These are phyloP conservation scores for Beauveria caledonica DNA, from an alignment of 2,329 filamentous ascomycete genomes.

Conservation along the genomic window DNA sequence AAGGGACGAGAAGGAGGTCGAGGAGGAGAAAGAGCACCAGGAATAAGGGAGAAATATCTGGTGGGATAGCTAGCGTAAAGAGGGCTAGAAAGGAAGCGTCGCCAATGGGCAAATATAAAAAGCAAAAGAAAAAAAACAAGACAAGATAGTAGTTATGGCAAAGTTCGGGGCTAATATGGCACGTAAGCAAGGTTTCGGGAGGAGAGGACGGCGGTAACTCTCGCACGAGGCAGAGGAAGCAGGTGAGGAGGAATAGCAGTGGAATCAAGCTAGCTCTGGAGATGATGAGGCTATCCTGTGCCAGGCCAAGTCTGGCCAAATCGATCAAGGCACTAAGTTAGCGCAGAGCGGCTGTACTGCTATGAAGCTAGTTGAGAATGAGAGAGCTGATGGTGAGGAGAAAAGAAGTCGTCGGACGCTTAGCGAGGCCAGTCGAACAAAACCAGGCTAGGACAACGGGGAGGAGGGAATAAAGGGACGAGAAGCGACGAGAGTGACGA, in stretches of 20 bases:
- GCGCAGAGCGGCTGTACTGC: background rate
- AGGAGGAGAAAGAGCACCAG: background rate
- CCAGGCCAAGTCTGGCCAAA: background rate
- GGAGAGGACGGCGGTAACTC: background rate
- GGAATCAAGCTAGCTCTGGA: background rate
- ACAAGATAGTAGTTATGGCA: background rate
- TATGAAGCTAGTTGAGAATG: background rate
- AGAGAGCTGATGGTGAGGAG: background rate
- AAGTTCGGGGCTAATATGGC: constrained; percentile 1
- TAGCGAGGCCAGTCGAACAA: background rate
- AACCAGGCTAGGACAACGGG: background rate
- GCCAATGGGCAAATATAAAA: background rate
- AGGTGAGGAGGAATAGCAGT: background rate
- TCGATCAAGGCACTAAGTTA: background rate
- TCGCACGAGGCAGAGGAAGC: background rate
- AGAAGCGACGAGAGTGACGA: constrained; percentile 3
- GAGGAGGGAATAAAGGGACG: background rate
- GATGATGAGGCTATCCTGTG: background rate
- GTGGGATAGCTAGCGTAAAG: background rate
- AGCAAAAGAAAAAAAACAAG: background rate
- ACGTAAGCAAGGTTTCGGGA: background rate
- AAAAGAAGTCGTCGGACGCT: background rate
- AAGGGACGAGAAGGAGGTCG: background rate
- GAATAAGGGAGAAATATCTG: background rate
- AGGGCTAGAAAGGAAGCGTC: background rate